phyloP scores from a whole-genome alignment of 495 filamentous ascomycete genomes.

The Corynascus novoguineensis region DNA sequence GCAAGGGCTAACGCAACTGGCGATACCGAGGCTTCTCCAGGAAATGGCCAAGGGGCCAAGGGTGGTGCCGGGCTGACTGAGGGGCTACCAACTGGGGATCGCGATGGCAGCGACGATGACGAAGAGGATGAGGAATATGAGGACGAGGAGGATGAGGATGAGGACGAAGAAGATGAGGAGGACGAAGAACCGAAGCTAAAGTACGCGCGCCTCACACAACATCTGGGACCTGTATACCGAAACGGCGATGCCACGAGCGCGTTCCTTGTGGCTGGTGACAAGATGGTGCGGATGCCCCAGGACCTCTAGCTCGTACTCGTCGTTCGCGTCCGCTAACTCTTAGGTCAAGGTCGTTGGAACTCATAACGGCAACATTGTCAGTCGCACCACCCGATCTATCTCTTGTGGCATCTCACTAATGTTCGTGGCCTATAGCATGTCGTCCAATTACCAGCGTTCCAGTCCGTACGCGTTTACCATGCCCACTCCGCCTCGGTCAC shows the following conservation, averaged over 20 bases:
- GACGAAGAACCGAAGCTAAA: conserved; percentile 96
- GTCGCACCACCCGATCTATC: conserved; percentile 20
- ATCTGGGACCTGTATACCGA: conserved; percentile 74
- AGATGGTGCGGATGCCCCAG: conserved; percentile 64
- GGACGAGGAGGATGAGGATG: conserved; percentile 51
- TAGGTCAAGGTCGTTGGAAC: conserved; percentile 72
- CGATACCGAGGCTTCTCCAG: conserved; percentile 1
- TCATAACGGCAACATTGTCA: conserved; percentile 94
- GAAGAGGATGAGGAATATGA: conserved; percentile 35
- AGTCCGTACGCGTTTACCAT: conserved; percentile 74
- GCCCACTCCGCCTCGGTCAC: conserved; percentile 90
- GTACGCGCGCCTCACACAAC: conserved; percentile 77
- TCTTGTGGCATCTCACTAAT: conserved; percentile 6
- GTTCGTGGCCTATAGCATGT: conserved; percentile 60
- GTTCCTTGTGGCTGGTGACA: conserved; percentile 85
- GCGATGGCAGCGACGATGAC: conserved; percentile 15
- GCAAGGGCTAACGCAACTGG: neutral
- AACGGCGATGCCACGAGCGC: conserved; percentile 92
- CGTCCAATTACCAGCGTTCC: conserved; percentile 71
- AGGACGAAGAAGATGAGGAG: conserved; percentile 76
- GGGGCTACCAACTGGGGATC: conserved; percentile 1
- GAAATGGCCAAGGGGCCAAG: conserved; percentile 6
- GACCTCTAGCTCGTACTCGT: neutral
- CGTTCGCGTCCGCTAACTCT: neutral
- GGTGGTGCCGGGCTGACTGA: too few species aligned